These are phyloP conservation scores for Ascobolus immersus DNA, from an alignment of 495 filamentous ascomycete species.

Conservation along the genomic window DNA sequence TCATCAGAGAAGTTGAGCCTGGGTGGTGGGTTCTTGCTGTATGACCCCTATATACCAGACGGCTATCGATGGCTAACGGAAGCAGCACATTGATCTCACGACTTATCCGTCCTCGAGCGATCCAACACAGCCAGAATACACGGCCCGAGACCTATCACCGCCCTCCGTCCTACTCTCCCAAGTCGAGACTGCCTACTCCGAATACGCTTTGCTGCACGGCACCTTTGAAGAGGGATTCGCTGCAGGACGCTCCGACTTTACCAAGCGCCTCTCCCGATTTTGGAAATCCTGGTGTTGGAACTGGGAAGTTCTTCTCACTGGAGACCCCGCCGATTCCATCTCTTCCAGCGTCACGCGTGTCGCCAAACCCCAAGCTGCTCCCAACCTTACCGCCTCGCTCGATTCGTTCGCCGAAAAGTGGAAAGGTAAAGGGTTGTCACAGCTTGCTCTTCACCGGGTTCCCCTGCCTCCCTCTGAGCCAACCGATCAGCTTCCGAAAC, in stretches of 20 bases:
- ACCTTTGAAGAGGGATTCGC: constrained; percentile 23
- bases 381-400: no score
- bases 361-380: no score
- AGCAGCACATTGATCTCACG: constrained; percentile 11
- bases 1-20: constrained; percentile 60
- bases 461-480: no score
- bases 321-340: constrained; percentile 67
- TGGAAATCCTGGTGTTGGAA: constrained; percentile 58
- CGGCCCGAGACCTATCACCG: constrained; percentile 69
- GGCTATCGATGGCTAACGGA: constrained; percentile 36
- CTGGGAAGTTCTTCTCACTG: constrained; percentile 77
- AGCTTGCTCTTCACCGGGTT: no score
- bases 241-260: constrained; percentile 29
- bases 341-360: no score
- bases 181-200: constrained; percentile 51
- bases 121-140: constrained; percentile 37
- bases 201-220: constrained; percentile 73
- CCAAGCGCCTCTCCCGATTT: constrained; percentile 41
- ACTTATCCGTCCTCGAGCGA: constrained; percentile 15
- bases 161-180: constrained; percentile 53
- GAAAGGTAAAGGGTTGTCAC: no score
- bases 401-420: no score
- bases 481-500: no score
- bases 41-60: constrained; percentile 13
- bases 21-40: constrained; percentile 94